Percentiles rank a stretch among this genome's conserved stretches.
Evolutionary conservation across 805 yeast species (phyloP).

Genomic region (Candida qinlingensis): DNA sequence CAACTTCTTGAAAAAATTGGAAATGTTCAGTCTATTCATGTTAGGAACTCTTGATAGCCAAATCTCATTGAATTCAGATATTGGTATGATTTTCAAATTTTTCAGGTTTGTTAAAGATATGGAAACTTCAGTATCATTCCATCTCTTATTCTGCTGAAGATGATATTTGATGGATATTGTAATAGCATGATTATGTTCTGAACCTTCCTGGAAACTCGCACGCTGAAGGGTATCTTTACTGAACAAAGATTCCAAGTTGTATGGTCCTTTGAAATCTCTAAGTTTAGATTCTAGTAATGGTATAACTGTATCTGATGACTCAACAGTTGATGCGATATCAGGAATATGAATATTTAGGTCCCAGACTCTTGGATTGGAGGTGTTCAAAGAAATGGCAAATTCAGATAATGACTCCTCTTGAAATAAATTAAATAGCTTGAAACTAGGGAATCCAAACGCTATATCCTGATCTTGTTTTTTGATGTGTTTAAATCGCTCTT

Average conservation of each 20-base stretch:
- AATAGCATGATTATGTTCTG: constrained; percentile 4
- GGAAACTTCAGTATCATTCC: not conserved
- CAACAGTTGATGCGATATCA: constrained; percentile 7
- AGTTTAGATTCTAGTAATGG: not conserved
- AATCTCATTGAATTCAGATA: constrained; percentile 10
- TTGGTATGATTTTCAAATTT: constrained; percentile 7
- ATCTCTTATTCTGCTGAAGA: constrained; percentile 1
- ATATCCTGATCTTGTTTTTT: not conserved
- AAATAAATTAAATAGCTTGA: not conserved
- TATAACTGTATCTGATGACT: not conserved
- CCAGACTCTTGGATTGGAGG: constrained; percentile 1
- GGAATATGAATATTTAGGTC: constrained; percentile 9
- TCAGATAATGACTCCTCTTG: constrained; percentile 2
- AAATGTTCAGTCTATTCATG: not conserved
- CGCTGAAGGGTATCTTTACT: not conserved
- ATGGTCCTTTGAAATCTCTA: constrained; percentile 3
- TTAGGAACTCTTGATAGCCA: constrained; percentile 9
- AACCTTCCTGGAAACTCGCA: constrained; percentile 1
- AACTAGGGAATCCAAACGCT: constrained; percentile 10
- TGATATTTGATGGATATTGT: constrained; percentile 7
- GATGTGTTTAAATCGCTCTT: constrained; percentile 5
- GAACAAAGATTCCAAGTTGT: not conserved
- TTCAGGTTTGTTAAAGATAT: constrained; percentile 1
- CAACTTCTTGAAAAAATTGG: constrained; percentile 4
- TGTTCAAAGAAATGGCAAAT: constrained; percentile 8